Evolutionary conservation across 148 eudicot genomes (phyloP).

Genomic region (Vaccinium darrowii): DNA sequence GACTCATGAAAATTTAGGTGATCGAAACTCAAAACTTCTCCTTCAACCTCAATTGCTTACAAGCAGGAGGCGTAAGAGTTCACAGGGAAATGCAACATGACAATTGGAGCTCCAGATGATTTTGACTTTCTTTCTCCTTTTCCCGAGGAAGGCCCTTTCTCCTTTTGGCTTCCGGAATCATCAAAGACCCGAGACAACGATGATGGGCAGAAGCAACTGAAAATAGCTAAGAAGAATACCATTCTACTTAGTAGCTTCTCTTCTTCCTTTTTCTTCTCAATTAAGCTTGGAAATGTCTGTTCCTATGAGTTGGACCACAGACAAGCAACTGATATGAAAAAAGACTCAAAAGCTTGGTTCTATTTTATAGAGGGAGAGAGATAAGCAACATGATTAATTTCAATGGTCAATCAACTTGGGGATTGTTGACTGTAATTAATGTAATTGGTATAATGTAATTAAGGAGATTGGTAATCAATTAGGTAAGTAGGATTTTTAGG

Average conservation of each 20-base stretch:
- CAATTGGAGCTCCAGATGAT: slow-evolving; percentile 4
- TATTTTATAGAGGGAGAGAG: not conserved
- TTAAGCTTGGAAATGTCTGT: not conserved
- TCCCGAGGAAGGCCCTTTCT: not conserved
- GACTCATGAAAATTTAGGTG: too few relatives aligned
- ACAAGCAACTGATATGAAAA: too few relatives aligned
- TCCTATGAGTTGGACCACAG: not conserved
- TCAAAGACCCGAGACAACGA: not conserved
- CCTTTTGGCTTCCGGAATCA: not conserved
- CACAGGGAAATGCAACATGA: not conserved
- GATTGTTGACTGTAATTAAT: too few relatives aligned
- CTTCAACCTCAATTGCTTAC: not conserved
- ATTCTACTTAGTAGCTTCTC: not conserved
- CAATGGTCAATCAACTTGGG: too few relatives aligned
- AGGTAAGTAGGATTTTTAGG: too few relatives aligned
- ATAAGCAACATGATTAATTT: not conserved
- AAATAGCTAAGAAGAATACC: not conserved
- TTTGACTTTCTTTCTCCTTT: not conserved
- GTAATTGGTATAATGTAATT: too few relatives aligned
- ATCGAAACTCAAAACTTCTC: too few relatives aligned
- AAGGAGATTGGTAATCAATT: too few relatives aligned
- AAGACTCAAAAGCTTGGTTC: too few relatives aligned
- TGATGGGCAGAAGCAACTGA: not conserved
- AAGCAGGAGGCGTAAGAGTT: not conserved
- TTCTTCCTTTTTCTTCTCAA: not conserved